Evolutionary conservation across 176 grass and related monocot genomes (phyloP), one percentile per base, ranked within the genome.

Genomic region (Calamus simplicifolius): DNA sequence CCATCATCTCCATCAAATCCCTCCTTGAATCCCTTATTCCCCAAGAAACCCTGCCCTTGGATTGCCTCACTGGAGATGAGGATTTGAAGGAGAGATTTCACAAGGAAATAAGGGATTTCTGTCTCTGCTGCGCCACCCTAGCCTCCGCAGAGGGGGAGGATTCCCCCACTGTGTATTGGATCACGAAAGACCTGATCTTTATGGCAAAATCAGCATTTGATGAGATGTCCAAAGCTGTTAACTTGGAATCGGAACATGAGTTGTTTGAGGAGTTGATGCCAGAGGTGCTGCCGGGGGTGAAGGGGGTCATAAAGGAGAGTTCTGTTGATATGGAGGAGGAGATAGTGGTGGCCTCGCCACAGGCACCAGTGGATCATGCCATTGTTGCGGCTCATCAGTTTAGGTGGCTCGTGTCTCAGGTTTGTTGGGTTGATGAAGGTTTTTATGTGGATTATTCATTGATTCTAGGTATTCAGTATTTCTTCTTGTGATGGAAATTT

Each of bases 391-490:
- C 84, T 7, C 75, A 92, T 70, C 93, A 98, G 59, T 98, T 98
- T 60, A 75, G 87, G 56, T 92, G 93, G 93, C 68, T 98, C 43
- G 29, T 92, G 27, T 98, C 73, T 50, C 93, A 98, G 84, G 93
- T 98, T 73, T 48, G 70, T 61, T n/a, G 25, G 0, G 10, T 77
- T 54, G 52, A 43, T 48, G 17, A 29, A 16, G 16, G 19, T 26
- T 57, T 67, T 63, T 35, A n/a, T 68, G 19, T 50, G 21, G 35
- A 43, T 43, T 10, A 43, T 43, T 43, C 2, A 8, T 13, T 43
- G 35, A 43, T 13, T 43, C 35, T 43, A 13, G 35, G 35, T 43
- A 69, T 71, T 31, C 3, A 50, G 27, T 18, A 50, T 58, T 63
- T n/a, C 8, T 30, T 56, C 3, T 57, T 48, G 60, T 54, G 27